These are phyloP conservation scores for Penicillium sp. DNA, from an alignment of 2,329 filamentous ascomycete species.

Conservation along the genomic window DNA sequence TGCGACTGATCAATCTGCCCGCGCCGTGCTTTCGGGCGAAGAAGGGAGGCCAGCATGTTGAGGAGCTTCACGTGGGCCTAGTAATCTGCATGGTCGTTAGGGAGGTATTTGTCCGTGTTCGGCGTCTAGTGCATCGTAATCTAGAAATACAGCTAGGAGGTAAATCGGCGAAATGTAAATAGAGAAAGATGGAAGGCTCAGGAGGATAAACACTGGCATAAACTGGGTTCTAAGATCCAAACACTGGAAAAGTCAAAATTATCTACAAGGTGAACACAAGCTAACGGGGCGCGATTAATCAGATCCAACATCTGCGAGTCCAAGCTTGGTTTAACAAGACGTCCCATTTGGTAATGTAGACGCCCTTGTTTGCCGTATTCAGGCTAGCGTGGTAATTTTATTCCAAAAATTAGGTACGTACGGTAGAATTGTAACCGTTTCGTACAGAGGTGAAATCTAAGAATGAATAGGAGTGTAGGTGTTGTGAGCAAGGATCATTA, in stretches of 20 bases:
- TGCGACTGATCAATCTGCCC: constrained; percentile 16
- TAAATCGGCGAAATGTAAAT: neutral
- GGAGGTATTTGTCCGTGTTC: neutral
- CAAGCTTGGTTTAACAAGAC: neutral
- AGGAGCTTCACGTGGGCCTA: constrained; percentile 5
- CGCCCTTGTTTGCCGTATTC: neutral
- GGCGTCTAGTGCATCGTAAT: neutral
- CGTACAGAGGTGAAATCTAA: no score
- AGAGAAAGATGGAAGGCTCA: neutral
- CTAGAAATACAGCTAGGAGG: neutral
- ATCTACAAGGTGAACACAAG: neutral
- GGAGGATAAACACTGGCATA: neutral
- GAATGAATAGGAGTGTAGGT: no score
- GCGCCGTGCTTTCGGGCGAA: constrained; percentile 21
- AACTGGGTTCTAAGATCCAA: neutral
- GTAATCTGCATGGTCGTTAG: constrained; percentile 2
- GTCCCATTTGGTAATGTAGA: neutral
- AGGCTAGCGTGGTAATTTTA: neutral
- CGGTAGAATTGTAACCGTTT: no score
- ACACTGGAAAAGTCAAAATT: neutral
- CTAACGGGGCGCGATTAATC: neutral
- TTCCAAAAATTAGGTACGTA: neutral
- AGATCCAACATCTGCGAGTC: neutral
- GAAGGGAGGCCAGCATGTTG: constrained; percentile 23
- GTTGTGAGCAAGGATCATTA: neutral